Conservation (phyloP, 495 filamentous ascomycete genomes). For the Hyphodiscus hymeniophilus region DNA sequence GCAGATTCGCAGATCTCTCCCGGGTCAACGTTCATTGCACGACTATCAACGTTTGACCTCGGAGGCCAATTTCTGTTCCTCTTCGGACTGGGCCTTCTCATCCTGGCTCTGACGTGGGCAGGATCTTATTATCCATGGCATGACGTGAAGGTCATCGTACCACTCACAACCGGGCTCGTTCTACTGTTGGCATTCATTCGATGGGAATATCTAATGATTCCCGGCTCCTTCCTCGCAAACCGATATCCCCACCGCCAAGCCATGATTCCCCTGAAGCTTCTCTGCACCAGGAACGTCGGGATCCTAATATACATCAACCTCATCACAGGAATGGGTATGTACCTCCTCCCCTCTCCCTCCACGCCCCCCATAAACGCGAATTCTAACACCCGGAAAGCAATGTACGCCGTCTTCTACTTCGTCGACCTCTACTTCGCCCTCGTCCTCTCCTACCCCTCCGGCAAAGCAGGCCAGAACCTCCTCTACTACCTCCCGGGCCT, state of each 20-base stretch:
- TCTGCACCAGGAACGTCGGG: conserved; percentile 40
- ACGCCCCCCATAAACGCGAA: conserved; percentile 1
- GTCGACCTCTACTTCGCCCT: conserved; percentile 51
- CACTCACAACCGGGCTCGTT: conserved; percentile 40
- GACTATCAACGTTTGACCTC: conserved; percentile 45
- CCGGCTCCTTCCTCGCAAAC: conserved; percentile 31
- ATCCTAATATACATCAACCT: conserved; percentile 47
- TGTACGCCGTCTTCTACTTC: conserved; percentile 52
- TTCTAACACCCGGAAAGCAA: conserved; percentile 14
- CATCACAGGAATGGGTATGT: conserved; percentile 41
- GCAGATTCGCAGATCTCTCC: conserved; percentile 3
- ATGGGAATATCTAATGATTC: conserved; percentile 49
- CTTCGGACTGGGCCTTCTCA: conserved; percentile 47
- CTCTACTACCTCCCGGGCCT: conserved; percentile 38
- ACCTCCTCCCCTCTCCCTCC: conserved; percentile 19
- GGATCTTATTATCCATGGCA: conserved; percentile 48
- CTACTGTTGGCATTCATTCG: conserved; percentile 37
- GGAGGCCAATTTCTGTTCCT: conserved; percentile 49
- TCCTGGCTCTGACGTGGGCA: conserved; percentile 52
- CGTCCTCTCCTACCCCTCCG: conserved; percentile 36
- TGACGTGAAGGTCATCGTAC: conserved; percentile 39
- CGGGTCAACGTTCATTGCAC: conserved; percentile 21
- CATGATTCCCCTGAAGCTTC: conserved; percentile 49
- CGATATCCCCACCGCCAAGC: conserved; percentile 39
- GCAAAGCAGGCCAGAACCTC: conserved; percentile 41